Evolutionary conservation across 495 filamentous ascomycete species (phyloP).

Genomic region (Neurospora cerealis): DNA sequence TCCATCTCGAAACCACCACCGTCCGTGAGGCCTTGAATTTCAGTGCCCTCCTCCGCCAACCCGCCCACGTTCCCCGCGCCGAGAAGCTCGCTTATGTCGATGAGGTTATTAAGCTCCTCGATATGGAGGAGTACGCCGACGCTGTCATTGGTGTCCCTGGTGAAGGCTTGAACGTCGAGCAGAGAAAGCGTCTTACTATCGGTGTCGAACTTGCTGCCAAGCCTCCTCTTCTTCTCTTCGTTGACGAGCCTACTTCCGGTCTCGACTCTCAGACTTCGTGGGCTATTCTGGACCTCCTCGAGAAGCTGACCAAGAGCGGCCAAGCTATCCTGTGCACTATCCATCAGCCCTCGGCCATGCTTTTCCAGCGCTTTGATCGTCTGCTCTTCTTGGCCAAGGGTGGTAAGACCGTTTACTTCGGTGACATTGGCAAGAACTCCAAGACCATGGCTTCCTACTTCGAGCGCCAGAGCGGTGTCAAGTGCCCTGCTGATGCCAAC

Average conservation of each 20-base stretch:
- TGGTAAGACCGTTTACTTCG: conserved; percentile 83
- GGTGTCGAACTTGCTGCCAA: conserved; percentile 88
- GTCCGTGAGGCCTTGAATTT: conserved; percentile 81
- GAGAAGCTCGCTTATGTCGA: conserved; percentile 86
- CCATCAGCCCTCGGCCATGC: conserved; percentile 82
- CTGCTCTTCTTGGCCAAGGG: conserved; percentile 75
- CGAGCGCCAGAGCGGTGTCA: conserved; percentile 62
- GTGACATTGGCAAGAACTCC: conserved; percentile 76
- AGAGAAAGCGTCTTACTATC: conserved; percentile 81
- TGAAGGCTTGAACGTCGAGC: conserved; percentile 88
- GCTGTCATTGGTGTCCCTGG: conserved; percentile 81
- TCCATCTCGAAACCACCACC: conserved; percentile 77
- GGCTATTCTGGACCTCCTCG: conserved; percentile 68
- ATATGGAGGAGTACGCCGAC: conserved; percentile 82
- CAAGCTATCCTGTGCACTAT: conserved; percentile 89
- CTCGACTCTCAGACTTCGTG: conserved; percentile 80
- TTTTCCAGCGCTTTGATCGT: conserved; percentile 87
- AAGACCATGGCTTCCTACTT: conserved; percentile 67
- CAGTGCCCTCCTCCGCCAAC: conserved; percentile 76
- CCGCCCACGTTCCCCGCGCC: conserved; percentile 50
- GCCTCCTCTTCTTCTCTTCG: conserved; percentile 79
- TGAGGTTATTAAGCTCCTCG: conserved; percentile 80
- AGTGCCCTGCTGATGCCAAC: conserved; percentile 69
- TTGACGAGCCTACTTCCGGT: conserved; percentile 83
- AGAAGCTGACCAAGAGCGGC: conserved; percentile 72